A percentile compares a stretch with the other conserved stretches of the same genome.
Conservation (phyloP, 495 filamentous ascomycete species). For the Astrothelium subdiscretum region DNA sequence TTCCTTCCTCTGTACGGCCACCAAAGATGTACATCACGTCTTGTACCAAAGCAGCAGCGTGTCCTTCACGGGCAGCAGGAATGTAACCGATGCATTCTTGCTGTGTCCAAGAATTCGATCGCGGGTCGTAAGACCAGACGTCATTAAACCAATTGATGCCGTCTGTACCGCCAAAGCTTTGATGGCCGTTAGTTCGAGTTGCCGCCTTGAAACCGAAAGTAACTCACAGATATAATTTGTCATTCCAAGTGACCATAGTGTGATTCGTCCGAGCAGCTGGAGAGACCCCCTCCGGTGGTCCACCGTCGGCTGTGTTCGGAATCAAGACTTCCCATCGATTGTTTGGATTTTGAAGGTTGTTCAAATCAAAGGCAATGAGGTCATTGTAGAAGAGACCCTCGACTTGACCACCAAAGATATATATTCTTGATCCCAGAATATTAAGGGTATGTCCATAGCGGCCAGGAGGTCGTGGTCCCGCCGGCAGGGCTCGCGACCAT, state of each 20-base stretch:
- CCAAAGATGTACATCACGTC: constrained; percentile 99
- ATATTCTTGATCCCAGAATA: constrained; percentile 91
- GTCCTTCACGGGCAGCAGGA: constrained; percentile 83
- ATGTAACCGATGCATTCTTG: constrained; percentile 97
- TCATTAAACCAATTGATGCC: constrained; percentile 95
- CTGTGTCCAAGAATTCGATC: constrained; percentile 68
- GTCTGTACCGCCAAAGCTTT: constrained; percentile 91
- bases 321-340: constrained; percentile 92
- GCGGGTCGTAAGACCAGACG: constrained; percentile 90
- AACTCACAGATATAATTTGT: constrained; percentile 85
- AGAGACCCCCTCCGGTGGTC: constrained; percentile 47
- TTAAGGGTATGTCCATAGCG: constrained; percentile 95
- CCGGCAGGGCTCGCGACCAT: constrained; percentile 88
- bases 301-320: constrained; percentile 59
- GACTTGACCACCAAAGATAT: constrained; percentile 94
- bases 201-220: background rate
- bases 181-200: constrained; percentile 4
- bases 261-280: constrained; percentile 96
- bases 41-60: constrained; percentile 82
- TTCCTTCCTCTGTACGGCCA: constrained; percentile 85
- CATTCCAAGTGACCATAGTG: constrained; percentile 79
- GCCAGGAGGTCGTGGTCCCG: constrained; percentile 69
- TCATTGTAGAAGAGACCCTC: constrained; percentile 98
- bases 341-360: constrained; percentile 72
- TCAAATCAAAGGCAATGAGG: constrained; percentile 90